A percentile compares a stretch with the other conserved stretches of the same genome.
These are phyloP conservation scores for Dichotomocladium elegans DNA, from an alignment of 371 early-diverging fungal species.

Conservation along the genomic window DNA sequence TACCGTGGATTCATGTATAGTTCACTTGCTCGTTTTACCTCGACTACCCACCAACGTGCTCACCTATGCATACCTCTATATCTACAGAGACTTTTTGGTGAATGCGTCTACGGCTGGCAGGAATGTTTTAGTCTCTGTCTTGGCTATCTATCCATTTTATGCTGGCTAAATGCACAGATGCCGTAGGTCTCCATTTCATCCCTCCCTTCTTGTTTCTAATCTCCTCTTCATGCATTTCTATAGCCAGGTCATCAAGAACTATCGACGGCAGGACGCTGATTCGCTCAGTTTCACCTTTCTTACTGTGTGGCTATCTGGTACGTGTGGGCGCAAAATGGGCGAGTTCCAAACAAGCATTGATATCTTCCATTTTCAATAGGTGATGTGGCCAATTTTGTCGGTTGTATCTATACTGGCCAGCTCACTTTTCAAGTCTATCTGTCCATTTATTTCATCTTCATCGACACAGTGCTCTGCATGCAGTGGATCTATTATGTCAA, in stretches of 20 bases:
- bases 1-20: conserved; percentile 37
- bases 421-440: conserved; percentile 64
- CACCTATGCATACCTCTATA: neutral
- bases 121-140: conserved; percentile 39
- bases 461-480: conserved; percentile 35
- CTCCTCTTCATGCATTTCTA: neutral
- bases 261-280: conserved; percentile 45
- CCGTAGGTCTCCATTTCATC: conserved; percentile 74
- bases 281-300: conserved; percentile 58
- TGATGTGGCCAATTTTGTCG: conserved; percentile 68
- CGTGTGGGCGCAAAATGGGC: neutral
- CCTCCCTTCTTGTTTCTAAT: neutral
- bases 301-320: conserved; percentile 60
- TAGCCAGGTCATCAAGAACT: conserved; percentile 67
- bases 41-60: neutral
- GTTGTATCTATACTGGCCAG: conserved; percentile 65
- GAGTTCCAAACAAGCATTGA: neutral
- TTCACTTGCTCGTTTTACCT: neutral
- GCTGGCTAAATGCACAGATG: conserved; percentile 78
- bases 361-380: conserved; percentile 28
- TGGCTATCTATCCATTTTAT: conserved; percentile 65
- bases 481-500: conserved; percentile 48
- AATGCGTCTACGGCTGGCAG: conserved; percentile 52
- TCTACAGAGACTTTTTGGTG: conserved; percentile 44
- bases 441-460: conserved; percentile 35